These are phyloP conservation scores for Atractiella rhizophila DNA, from an alignment of 768 basidiomycete genomes.

Conservation along the genomic window DNA sequence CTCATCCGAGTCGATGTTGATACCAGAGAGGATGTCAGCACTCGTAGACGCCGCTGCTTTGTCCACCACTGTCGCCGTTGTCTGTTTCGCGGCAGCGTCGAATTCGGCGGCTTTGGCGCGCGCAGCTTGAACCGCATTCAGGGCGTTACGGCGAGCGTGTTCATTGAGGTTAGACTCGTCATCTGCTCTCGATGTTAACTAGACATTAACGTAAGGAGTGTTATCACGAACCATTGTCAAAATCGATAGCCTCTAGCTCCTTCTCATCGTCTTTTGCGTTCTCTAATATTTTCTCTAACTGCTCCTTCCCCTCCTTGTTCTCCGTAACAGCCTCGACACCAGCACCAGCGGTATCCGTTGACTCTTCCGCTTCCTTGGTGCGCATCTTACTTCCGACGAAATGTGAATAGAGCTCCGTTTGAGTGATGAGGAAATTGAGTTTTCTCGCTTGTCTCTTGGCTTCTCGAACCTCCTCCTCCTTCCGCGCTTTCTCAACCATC, in stretches of 20 bases:
- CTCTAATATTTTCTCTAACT: background rate
- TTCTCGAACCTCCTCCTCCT: constrained; percentile 83
- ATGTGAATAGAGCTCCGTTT: constrained; percentile 94
- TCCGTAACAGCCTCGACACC: background rate
- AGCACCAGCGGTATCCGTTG: constrained; percentile 18
- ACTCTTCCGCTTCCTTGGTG: constrained; percentile 23
- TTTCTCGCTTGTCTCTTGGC: constrained; percentile 80
- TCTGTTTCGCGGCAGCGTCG: constrained; percentile 53
- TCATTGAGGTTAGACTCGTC: constrained; percentile 61
- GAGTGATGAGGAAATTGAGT: constrained; percentile 92
- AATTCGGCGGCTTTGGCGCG: constrained; percentile 57
- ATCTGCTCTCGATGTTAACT: constrained; percentile 27
- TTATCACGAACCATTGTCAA: constrained; percentile 52
- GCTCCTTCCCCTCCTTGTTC: background rate
- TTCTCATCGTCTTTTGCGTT: no score
- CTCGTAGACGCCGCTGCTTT: constrained; percentile 1
- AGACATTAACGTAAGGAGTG: constrained; percentile 2
- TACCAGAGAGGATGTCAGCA: background rate
- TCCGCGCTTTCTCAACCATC: constrained; percentile 56
- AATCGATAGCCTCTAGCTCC: constrained; percentile 50
- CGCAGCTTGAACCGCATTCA: constrained; percentile 58
- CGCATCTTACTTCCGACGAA: constrained; percentile 82
- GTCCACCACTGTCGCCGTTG: constrained; percentile 29
- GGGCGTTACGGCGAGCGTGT: constrained; percentile 69
- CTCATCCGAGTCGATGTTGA: constrained; percentile 71